Evolutionary conservation across 169 alveolate genomes (phyloP), one percentile per base, ranked within the genome.

Genomic region (Cryptosporidium muris): DNA sequence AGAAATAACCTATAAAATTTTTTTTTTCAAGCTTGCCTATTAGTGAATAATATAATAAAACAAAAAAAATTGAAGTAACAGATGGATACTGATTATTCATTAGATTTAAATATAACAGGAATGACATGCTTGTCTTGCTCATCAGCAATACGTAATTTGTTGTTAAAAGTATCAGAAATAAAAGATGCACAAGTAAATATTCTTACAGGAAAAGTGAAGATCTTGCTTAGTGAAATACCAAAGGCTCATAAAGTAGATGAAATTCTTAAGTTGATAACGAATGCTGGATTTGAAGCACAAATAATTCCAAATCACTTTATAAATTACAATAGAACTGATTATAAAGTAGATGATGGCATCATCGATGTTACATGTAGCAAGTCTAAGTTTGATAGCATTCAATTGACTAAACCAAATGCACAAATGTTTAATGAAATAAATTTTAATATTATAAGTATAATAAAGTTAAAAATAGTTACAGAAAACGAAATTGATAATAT

Each of bases 101-200:
- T 74, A 36, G 85, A 74, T 25, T 60, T 74, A 2, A 62, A 74
- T 14, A 68, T 74, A n/a, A 74, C 56, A 45, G 85, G 85, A 3
- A 74, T 74, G 85, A 74, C 85, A 40, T 74, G 85, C 60, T 48
- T 58, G 66, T 74, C 85, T 43, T 74, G 85, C 45, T 54, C 74
- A 9, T 45, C 66, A 3, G 60, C 85, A 56, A 74, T 74, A 40
- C 54, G 45, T 16, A 74, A 58, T 11, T 12, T 74, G 47, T 53
- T 53, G 63, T 14, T 74, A 45, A n/a, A 45, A 25, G 56, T 11
- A 3, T 58, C 54, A 43, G 64, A 74, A 42, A 64, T 74, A 14
- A 53, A 74, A 16, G 85, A 74, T 56, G 68, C 60, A 6, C 74
- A 74, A 48, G 48, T 74, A 56, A 74, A 74, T 58, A 74, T 74